Base-by-base conservation (phyloP, 257 asterid species). In the Solanum etuberosum region DNA sequence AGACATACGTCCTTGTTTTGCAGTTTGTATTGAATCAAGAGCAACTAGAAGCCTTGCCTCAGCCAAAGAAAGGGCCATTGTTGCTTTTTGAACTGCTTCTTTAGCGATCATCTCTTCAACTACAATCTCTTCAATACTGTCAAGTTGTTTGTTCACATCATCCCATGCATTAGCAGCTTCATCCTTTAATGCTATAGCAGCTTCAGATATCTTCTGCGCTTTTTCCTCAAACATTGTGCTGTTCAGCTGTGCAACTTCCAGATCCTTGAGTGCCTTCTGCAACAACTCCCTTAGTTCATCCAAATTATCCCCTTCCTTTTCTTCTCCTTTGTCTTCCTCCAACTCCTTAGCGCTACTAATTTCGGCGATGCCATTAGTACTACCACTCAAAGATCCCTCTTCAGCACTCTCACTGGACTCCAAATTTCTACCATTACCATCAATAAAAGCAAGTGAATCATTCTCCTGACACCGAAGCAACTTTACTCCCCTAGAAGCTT, bases 131-230 rank as follows among this genome's bases (percentile, higher is more conserved):
- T 96, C 94, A 90, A 94, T 85, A 61, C 87, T 89, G 73, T 81
- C 87, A 84, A 96, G 92, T 87, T 93, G 91, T 80, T 59, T 87
- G 91, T 89, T 91, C 84, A 92, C 96, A 89, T 93, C 91, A 86
- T 86, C 89, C 98, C 93, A 90, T 48, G 99, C 98, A 87, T 85
- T 93, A 59, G 89, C 89, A 77, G 97, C 98, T 86, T 95, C 96
- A 89, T 97, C 99, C 90, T 93, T 96, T 90, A 95, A 89, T 46
- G 98, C 93, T 88, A 97, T 97, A 83, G 99, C 97, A 88, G 94
- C 87, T 93, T 97, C 99, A 35, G 99, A 93, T 91, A 97, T 94
- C 88, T 54, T 93, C 91, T 97, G 99, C 27, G 99, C 99, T 90
- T 95, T 92, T 70, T 95, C 99, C 92, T 97, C 99, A 86, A 92